A percentile compares a stretch with the other conserved stretches of the same genome.
Evolutionary conservation across 805 yeast genomes (phyloP).

Genomic region (Hanseniaspora meyeri): DNA sequence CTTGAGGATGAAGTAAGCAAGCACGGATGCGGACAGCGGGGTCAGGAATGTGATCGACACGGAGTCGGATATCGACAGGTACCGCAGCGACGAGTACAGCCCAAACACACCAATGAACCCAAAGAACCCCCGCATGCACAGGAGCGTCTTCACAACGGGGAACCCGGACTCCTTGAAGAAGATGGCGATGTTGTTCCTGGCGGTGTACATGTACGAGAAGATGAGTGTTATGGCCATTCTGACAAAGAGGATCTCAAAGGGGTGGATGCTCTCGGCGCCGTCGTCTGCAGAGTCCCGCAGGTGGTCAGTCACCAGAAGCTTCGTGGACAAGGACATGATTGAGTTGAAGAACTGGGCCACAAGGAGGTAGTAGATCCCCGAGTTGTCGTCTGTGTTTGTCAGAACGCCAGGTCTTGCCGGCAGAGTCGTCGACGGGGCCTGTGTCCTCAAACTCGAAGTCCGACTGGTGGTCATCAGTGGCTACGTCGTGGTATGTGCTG

Average conservation of each 20-base stretch:
- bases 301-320: slow-evolving; percentile 56
- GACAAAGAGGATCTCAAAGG: slow-evolving; percentile 63
- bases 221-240: slow-evolving; percentile 64
- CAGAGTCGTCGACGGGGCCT: background rate
- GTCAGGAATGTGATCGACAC: slow-evolving; percentile 65
- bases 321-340: slow-evolving; percentile 62
- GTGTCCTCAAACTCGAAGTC: background rate
- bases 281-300: slow-evolving; percentile 31
- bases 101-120: slow-evolving; percentile 79
- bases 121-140: slow-evolving; percentile 50
- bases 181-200: slow-evolving; percentile 31
- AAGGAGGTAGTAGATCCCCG: slow-evolving; percentile 48
- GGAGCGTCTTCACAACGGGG: slow-evolving; percentile 37
- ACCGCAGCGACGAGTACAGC: slow-evolving; percentile 59
- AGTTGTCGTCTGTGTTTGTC: slow-evolving; percentile 23
- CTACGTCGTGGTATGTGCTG: background rate
- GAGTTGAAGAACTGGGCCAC: slow-evolving; percentile 64
- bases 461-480: background rate
- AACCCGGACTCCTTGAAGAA: slow-evolving; percentile 65
- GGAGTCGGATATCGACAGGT: slow-evolving; percentile 67
- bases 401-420: background rate
- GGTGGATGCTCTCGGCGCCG: slow-evolving; percentile 43
- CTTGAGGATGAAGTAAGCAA: slow-evolving; percentile 54
- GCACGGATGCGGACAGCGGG: slow-evolving; percentile 63
- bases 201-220: slow-evolving; percentile 48